These are phyloP conservation scores for Exophiala alcalophila DNA, from an alignment of 2,329 filamentous ascomycete species.

Conservation along the genomic window DNA sequence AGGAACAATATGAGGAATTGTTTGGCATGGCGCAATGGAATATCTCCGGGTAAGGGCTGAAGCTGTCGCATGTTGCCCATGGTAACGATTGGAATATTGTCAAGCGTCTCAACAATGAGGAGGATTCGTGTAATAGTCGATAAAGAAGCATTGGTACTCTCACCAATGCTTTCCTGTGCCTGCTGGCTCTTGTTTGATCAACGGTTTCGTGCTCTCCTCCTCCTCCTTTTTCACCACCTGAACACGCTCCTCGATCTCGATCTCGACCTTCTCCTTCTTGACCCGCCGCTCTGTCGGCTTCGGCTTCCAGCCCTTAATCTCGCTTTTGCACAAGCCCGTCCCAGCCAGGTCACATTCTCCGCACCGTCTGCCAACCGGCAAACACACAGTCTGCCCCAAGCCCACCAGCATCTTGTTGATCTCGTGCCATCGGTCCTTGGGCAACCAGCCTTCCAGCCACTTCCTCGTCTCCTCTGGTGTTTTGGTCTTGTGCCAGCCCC, in stretches of 20 bases:
- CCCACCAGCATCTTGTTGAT: slow-evolving; percentile 89
- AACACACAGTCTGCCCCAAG: slow-evolving; percentile 80
- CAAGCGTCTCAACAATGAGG: neutral
- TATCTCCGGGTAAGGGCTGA: too few relatives aligned
- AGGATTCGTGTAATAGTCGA: neutral
- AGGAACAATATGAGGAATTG: neutral
- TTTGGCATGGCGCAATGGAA: too few relatives aligned
- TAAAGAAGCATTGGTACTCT: neutral
- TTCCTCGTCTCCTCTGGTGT: slow-evolving; percentile 77
- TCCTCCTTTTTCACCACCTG: slow-evolving; percentile 32
- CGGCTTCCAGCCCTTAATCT: slow-evolving; percentile 62
- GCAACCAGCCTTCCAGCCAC: slow-evolving; percentile 77
- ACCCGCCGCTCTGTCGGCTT: slow-evolving; percentile 53
- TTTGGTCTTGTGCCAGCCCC: slow-evolving; percentile 83
- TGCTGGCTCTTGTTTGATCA: neutral
- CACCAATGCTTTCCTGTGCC: neutral
- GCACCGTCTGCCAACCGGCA: slow-evolving; percentile 75
- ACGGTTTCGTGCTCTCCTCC: slow-evolving; percentile 27
- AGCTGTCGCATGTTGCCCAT: too few relatives aligned
- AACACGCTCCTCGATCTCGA: slow-evolving; percentile 35
- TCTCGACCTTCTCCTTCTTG: slow-evolving; percentile 37
- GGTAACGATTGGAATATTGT: neutral
- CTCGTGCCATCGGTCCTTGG: slow-evolving; percentile 80
- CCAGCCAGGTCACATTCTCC: slow-evolving; percentile 80
- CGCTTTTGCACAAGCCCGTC: slow-evolving; percentile 70